Evolutionary conservation across 148 eudicot genomes (phyloP).

Genomic region (Dianthus caryophyllus): DNA sequence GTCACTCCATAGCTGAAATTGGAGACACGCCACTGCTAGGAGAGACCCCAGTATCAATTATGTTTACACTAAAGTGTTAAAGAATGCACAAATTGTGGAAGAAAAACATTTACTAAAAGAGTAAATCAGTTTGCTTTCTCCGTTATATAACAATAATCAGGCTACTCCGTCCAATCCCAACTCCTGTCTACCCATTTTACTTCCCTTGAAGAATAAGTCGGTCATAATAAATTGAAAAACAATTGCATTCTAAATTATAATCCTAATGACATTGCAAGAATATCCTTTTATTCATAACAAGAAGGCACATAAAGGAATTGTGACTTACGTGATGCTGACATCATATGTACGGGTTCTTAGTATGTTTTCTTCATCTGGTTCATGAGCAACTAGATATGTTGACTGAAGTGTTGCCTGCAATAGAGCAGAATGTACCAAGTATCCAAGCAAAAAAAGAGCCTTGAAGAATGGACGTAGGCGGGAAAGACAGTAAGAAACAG

Average conservation of each 20-base stretch:
- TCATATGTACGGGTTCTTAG: slow-evolving; percentile 93
- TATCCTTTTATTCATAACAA: not conserved
- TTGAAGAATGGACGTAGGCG: not conserved
- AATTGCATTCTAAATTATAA: not conserved
- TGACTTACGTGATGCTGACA: slow-evolving; percentile 87
- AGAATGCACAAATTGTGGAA: not conserved
- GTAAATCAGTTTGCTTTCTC: not conserved
- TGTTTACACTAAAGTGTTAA: too few relatives aligned
- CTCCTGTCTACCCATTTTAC: not conserved
- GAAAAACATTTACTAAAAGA: not conserved
- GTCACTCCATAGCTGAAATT: not conserved
- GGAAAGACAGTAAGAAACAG: not conserved
- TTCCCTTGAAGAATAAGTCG: not conserved
- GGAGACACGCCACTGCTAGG: too few relatives aligned
- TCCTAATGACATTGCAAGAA: not conserved
- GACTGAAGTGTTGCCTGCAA: slow-evolving; percentile 78
- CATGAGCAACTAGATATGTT: slow-evolving; percentile 85
- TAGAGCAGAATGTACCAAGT: not conserved
- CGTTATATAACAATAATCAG: not conserved
- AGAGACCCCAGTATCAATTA: not conserved
- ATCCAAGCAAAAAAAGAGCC: too few relatives aligned
- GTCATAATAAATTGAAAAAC: slow-evolving; percentile 1
- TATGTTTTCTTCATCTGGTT: slow-evolving; percentile 96
- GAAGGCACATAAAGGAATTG: slow-evolving; percentile 1
- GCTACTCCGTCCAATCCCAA: not conserved